These are phyloP conservation scores for Metarhizium humberi DNA, from an alignment of 2,329 filamentous ascomycete genomes.

Conservation along the genomic window DNA sequence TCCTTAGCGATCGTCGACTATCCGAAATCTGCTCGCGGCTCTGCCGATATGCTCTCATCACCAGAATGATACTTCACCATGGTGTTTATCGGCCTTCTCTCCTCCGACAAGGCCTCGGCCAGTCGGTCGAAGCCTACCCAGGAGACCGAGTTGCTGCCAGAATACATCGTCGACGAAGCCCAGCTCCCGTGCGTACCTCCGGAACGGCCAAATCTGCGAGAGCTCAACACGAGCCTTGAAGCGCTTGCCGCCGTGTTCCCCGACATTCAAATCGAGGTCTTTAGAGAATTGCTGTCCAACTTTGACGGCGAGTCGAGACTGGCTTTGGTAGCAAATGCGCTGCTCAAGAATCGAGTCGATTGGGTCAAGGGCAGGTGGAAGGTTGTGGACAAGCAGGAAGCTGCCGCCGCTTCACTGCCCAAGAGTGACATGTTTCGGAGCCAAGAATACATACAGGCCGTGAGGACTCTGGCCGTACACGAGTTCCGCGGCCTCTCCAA, in stretches of 20 bases:
- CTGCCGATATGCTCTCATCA: not conserved
- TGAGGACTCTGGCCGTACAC: slow-evolving; percentile 56
- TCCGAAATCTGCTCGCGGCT: not conserved
- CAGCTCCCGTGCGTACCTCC: slow-evolving; percentile 39
- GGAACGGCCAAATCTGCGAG: slow-evolving; percentile 53
- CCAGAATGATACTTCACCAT: slow-evolving; percentile 33
- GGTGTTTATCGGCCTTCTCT: slow-evolving; percentile 40
- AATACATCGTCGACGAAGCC: slow-evolving; percentile 46
- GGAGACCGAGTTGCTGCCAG: slow-evolving; percentile 21
- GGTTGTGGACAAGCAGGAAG: slow-evolving; percentile 28
- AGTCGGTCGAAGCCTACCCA: slow-evolving; percentile 20
- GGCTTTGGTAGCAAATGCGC: slow-evolving; percentile 65
- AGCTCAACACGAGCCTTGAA: slow-evolving; percentile 61
- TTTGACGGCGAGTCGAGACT: slow-evolving; percentile 70
- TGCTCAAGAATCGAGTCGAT: slow-evolving; percentile 61
- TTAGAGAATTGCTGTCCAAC: slow-evolving; percentile 68
- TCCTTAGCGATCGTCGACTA: not conserved
- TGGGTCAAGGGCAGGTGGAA: slow-evolving; percentile 64
- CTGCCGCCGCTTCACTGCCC: slow-evolving; percentile 32
- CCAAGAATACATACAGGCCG: slow-evolving; percentile 57
- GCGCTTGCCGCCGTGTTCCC: slow-evolving; percentile 66
- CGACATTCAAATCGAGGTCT: slow-evolving; percentile 72
- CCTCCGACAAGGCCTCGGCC: slow-evolving; percentile 27
- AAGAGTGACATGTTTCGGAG: slow-evolving; percentile 59
- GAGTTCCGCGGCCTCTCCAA: slow-evolving; percentile 69